Evolutionary conservation across 257 asterid genomes (phyloP).

Genomic region (Solanum tacnaense): DNA sequence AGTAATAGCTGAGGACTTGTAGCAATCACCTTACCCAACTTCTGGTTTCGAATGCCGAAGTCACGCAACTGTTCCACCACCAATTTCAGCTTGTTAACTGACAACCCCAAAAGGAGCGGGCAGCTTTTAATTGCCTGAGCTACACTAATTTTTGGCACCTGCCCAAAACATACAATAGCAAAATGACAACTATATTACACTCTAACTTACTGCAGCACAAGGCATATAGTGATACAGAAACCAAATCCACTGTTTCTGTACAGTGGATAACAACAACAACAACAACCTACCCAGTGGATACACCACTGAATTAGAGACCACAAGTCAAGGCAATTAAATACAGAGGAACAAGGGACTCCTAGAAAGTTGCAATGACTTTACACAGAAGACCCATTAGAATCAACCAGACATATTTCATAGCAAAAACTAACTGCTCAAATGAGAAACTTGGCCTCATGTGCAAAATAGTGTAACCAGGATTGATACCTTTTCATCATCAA

Average conservation of each 20-base stretch:
- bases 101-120: slow-evolving; percentile 77
- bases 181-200: not conserved
- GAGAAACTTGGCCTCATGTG: not conserved
- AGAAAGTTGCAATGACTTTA: not conserved
- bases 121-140: slow-evolving; percentile 50
- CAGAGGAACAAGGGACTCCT: not conserved
- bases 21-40: slow-evolving; percentile 58
- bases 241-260: not conserved
- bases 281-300: not conserved
- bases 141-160: slow-evolving; percentile 63
- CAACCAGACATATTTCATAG: not conserved
- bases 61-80: slow-evolving; percentile 45
- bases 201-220: not conserved
- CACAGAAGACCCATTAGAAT: not conserved
- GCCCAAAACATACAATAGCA: slow-evolving; percentile 3
- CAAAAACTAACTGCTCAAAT: not conserved
- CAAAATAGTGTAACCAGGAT: not conserved
- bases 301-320: not conserved
- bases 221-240: not conserved
- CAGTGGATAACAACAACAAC: not conserved
- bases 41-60: slow-evolving; percentile 43
- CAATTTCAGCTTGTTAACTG: slow-evolving; percentile 51
- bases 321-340: not conserved
- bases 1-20: slow-evolving; percentile 78
- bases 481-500: slow-evolving; percentile 67